Base-by-base conservation (phyloP, 2,329 filamentous ascomycete species). In the Hymenoscyphus infarciens region DNA sequence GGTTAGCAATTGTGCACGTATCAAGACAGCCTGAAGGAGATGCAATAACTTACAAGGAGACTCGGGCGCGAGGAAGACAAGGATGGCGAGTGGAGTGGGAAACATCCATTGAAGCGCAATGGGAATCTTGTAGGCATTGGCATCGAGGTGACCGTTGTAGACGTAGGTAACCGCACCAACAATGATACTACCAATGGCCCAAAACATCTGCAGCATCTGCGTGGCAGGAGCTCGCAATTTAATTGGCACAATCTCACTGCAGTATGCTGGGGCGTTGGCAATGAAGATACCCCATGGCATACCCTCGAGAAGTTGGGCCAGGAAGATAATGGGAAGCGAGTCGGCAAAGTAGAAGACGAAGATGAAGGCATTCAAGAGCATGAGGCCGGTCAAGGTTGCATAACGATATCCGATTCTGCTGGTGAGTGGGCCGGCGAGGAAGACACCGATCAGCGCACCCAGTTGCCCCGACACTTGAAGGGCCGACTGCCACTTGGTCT, bases 211-310 rank as follows among this genome's bases (percentile, higher is more conserved):
- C 74, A 87, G 69, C 80, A 84, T 87, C 74, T 84, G 81, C 2
- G 85, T 87, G 4, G 79, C 80, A 22, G 83, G 81, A 60, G 81
- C 85, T 72, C 84, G 75, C 61, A 88, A 74, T 70, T 76, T 76
- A 59, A 87, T 79, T 1, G 85, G 85, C 2, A 85, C 83, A 62
- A 88, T 85, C 72, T 88, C 85, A 69, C 75, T 76, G 74, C 80
- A 84, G 76, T 87, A 88, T 6, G 85, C 85, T 0, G 85, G 85
- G 4, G 85, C 80, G 71, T 87, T 87, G 71, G 85, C 84, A 67
- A 87, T 85, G 73, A 88, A 88, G 69, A 88, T 81, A 29, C 85
- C 85, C 85, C 85, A 88, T 2, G 85, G 85, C 4, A 88, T 70
- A 64, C 85, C 85, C 73, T 86, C 83, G 56, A 87, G 78, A 61